These are phyloP conservation scores for Diaporthe citrichinensis DNA, from an alignment of 2,329 filamentous ascomycete species.

Conservation along the genomic window DNA sequence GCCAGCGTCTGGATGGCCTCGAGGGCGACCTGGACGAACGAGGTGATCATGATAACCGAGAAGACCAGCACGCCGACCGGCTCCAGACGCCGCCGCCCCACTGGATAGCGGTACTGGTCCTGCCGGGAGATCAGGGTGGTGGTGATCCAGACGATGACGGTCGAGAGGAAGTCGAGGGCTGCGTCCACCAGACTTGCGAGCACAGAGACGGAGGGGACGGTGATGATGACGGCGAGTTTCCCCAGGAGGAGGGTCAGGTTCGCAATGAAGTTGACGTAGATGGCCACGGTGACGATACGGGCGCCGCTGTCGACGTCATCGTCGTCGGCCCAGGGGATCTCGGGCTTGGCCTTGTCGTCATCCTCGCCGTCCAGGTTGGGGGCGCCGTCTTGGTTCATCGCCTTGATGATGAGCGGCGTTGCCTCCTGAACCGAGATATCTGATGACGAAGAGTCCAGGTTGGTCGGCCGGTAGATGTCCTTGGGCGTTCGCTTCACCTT, in stretches of 20 bases:
- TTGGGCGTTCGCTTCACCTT: conserved; percentile 85
- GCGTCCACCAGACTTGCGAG: conserved; percentile 85
- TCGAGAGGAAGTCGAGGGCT: conserved; percentile 84
- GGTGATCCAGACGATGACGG: conserved; percentile 85
- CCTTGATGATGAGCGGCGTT: conserved; percentile 16
- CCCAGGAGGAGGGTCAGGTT: conserved; percentile 82
- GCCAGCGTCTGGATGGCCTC: conserved; percentile 77
- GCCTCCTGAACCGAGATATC: conserved; percentile 7
- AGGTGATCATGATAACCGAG: conserved; percentile 88
- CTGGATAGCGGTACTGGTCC: conserved; percentile 82
- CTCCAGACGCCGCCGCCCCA: conserved; percentile 81
- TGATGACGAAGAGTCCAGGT: conserved; percentile 32
- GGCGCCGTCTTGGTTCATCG: conserved; percentile 58
- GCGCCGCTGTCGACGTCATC: conserved; percentile 79
- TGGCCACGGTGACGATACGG: conserved; percentile 85
- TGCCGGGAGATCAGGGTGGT: conserved; percentile 80
- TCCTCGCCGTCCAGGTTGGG: conserved; percentile 59
- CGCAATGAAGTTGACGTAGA: conserved; percentile 86
- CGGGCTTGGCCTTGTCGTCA: conserved; percentile 63
- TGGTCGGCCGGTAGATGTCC: conserved; percentile 75
- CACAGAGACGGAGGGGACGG: conserved; percentile 86
- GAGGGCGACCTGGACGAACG: conserved; percentile 83
- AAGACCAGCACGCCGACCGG: conserved; percentile 87
- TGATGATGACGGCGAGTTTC: conserved; percentile 82
- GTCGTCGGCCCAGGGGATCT: conserved; percentile 80